Evolutionary conservation across 116 monocot species (phyloP), one percentile per base, ranked within the genome.

Genomic region (Cymodocea nodosa): DNA sequence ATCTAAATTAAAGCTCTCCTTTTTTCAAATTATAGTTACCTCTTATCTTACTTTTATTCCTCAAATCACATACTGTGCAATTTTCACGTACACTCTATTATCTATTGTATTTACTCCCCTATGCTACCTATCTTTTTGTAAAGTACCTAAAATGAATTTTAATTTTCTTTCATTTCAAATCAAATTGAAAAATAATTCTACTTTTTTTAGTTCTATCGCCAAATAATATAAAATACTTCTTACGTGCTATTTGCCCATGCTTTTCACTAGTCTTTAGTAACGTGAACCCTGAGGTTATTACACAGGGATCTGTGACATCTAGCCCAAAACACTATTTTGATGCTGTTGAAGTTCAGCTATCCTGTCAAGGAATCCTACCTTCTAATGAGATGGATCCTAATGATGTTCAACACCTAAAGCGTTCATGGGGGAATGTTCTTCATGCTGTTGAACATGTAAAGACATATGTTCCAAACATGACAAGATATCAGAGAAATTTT

Each of bases 401-500:
- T 57, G 59, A 77, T 56, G 49, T 40, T 10, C 57, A 80, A n/a
- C 22, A 53, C 66, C 66, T 80, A 19, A 56, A 83, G 12, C 83
- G 56, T 37, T 81, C 82, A 15, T 90, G 83, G 90, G 62, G 74
- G 56, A 80, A 76, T 65, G 74, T 65, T 68, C 55, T 80, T 19
- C 58, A 34, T 56, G 67, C 76, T 64, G 62, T 73, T 67, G 70
- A 79, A 73, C 56, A 56, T 69, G 67, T 53, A 37, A 82, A 84
- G 66, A 49, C n/a, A 16, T 68, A 56, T 68, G 68, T 40, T 30
- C 69, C 79, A 59, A 67, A 67, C 37, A 68, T 59, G 57, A 62
- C 65, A 15, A 90, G 74, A 62, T 91, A 88, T 56, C 97, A 97
- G 54, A 68, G 75, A 52, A 97, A 97, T 73, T 97, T 97, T 75